Conservation (phyloP, 176 grass and related monocot genomes). For the Triticum monococcum region DNA sequence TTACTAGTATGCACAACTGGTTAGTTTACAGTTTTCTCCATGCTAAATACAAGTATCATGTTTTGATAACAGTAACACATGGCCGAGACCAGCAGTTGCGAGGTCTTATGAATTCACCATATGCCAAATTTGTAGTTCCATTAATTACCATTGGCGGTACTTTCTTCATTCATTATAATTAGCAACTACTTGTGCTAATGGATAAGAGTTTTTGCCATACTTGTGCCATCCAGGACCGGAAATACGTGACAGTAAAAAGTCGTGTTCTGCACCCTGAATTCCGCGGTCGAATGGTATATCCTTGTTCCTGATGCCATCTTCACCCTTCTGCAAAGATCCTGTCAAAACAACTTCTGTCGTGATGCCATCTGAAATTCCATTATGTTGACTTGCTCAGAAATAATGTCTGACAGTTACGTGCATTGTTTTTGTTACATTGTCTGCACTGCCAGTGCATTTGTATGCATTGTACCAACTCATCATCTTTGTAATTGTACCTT, state of each 20-base stretch:
- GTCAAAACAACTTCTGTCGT: constrained; percentile 10
- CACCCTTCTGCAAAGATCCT: not conserved
- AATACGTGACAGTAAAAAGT: constrained; percentile 67
- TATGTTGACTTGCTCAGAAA: not conserved
- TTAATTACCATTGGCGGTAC: not conserved
- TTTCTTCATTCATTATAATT: constrained; percentile 25
- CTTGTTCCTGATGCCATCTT: constrained; percentile 11
- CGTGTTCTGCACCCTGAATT: constrained; percentile 81
- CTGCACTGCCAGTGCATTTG: not conserved
- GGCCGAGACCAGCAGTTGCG: not conserved
- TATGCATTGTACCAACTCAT: not conserved
- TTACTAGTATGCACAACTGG: not conserved
- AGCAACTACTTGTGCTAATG: constrained; percentile 4
- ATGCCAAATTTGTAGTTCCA: not conserved
- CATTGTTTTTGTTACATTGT: constrained; percentile 11
- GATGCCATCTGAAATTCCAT: not conserved
- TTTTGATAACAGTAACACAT: not conserved
- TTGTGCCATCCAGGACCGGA: constrained; percentile 75
- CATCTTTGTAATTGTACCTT: constrained; percentile 15
- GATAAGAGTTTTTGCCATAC: constrained; percentile 36
- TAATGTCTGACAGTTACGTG: not conserved
- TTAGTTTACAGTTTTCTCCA: not conserved
- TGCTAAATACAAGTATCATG: not conserved
- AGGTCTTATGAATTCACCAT: constrained; percentile 2
- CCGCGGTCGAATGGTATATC: constrained; percentile 89